Base-by-base conservation (phyloP, 169 alveolate species). In the Eimeria sp. region DNA sequence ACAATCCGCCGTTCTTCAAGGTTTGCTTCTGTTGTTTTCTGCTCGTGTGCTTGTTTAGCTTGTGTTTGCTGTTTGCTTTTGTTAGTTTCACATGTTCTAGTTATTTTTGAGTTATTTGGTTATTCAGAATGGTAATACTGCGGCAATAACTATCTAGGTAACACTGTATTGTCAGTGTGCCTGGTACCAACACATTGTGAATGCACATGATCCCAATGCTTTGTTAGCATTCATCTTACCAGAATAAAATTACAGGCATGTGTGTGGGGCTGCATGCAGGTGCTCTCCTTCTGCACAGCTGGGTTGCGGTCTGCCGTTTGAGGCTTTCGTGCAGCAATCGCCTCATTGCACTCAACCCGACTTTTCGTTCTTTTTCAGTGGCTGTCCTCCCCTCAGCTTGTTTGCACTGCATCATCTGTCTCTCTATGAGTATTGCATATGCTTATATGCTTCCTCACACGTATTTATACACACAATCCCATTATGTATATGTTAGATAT, bases 1-100 rank as follows among this genome's bases (percentile, higher is more conserved):
- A 98, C 90, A 98, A 98, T 95, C 99, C 99, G 3, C 99, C 99
- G 43, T 99, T 98, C 98, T 99, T 99, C 98, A 95, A 98, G 95
- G 98, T 96, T n/a, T 4, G 76, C 13, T 27, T 58, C 20, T 80
- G 51, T 54, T 3, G 10, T 7, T 54, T 54, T 54, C 16, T 54
- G 20, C 16, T 54, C 4, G 61, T 54, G 20, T 54, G 61, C 2
- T 54, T 14, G 61, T 54, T 54, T 54, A 14, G 0, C 61, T 34
- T 34, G 40, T 54, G 61, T 54, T 54, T 14, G 61, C 61, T 14
- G 61, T 54, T 54, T 3, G 1, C 2, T 54, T 54, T 54, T 54
- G 61, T 54, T 54, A 11, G 61, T 14, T 54, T 54, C 61, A 14
- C 16, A 11, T 54, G 61, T 4, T 54, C 2, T 7, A 11, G 20